Percentiles rank a stretch among this genome's conserved stretches.
Conservation (phyloP, 1,284 basidiomycete genomes). For the Ganoderma leucocontextum region DNA sequence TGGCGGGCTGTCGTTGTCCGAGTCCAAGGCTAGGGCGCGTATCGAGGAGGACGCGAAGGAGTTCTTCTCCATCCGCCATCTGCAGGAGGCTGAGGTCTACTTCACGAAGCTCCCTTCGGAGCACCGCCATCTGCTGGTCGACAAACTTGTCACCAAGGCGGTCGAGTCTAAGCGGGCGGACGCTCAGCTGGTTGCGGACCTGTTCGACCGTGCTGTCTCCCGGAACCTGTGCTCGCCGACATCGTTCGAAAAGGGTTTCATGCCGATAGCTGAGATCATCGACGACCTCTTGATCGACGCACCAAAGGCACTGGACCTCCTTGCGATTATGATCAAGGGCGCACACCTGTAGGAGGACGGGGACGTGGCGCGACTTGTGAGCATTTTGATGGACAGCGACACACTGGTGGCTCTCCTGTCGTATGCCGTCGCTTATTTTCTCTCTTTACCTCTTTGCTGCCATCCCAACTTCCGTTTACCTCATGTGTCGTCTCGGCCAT, state of each 20-base stretch:
- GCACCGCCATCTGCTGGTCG: conserved; percentile 73
- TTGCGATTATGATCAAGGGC: conserved; percentile 78
- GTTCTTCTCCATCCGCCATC: conserved; percentile 77
- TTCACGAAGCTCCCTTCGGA: conserved; percentile 75
- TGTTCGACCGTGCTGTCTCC: conserved; percentile 65
- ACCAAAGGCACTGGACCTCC: conserved; percentile 83
- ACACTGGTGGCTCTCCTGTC: conserved; percentile 65
- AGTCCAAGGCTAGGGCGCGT: conserved; percentile 79
- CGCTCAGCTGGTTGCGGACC: conserved; percentile 77
- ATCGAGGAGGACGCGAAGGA: conserved; percentile 84
- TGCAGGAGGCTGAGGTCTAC: conserved; percentile 89
- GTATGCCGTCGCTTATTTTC: conserved; percentile 35
- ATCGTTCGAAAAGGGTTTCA: conserved; percentile 73
- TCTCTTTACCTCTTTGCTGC: conserved; percentile 11
- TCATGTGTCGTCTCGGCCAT: conserved; percentile 19
- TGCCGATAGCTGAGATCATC: conserved; percentile 73
- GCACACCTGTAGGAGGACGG: conserved; percentile 71
- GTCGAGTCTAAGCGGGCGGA: conserved; percentile 89
- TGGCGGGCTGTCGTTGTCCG: conserved; percentile 59
- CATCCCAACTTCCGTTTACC: not conserved
- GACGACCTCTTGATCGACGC: conserved; percentile 92
- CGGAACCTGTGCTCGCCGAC: conserved; percentile 63
- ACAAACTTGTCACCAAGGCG: conserved; percentile 75
- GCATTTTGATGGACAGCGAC: conserved; percentile 65
- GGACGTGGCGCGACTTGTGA: conserved; percentile 57